Conservation (phyloP, 306 rosid species). For the Psophocarpus tetragonolobus region DNA sequence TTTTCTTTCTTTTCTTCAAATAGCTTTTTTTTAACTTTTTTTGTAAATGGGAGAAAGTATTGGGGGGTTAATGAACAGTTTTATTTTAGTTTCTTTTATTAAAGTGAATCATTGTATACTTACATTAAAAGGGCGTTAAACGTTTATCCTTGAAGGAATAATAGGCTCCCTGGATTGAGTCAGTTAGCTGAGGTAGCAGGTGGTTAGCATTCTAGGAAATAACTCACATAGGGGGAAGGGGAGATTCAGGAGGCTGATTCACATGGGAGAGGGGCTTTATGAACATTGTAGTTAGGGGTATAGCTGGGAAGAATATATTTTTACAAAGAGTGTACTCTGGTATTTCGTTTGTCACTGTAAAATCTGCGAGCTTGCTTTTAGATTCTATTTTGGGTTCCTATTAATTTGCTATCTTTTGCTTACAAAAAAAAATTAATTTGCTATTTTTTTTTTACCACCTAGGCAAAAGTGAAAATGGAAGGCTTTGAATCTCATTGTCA, state of each 20-base stretch:
- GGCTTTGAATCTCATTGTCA: not conserved
- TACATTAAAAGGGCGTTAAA: not conserved
- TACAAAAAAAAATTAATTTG: too few relatives aligned
- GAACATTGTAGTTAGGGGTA: not conserved
- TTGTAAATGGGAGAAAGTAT: too few relatives aligned
- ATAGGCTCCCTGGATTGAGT: not conserved
- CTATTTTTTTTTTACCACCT: not conserved
- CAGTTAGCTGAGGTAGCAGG: not conserved
- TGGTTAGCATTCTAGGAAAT: not conserved
- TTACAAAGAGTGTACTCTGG: not conserved
- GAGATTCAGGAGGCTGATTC: not conserved
- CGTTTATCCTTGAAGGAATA: not conserved
- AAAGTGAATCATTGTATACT: not conserved
- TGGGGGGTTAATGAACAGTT: not conserved
- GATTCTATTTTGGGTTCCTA: not conserved
- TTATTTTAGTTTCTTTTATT: too few relatives aligned
- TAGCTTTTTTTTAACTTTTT: too few relatives aligned
- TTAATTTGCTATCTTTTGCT: not conserved
- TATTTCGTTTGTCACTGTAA: not conserved
- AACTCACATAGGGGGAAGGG: not conserved
- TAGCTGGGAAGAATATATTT: constrained; percentile 12
- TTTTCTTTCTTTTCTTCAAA: too few relatives aligned
- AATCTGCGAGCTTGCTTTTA: not conserved
- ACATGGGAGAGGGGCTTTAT: not conserved
- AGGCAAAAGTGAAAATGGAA: not conserved